Percentiles rank a stretch among this genome's conserved stretches.
These are phyloP conservation scores for Creolimax fragrantissima DNA, from an alignment of 78 protist species.

Conservation along the genomic window DNA sequence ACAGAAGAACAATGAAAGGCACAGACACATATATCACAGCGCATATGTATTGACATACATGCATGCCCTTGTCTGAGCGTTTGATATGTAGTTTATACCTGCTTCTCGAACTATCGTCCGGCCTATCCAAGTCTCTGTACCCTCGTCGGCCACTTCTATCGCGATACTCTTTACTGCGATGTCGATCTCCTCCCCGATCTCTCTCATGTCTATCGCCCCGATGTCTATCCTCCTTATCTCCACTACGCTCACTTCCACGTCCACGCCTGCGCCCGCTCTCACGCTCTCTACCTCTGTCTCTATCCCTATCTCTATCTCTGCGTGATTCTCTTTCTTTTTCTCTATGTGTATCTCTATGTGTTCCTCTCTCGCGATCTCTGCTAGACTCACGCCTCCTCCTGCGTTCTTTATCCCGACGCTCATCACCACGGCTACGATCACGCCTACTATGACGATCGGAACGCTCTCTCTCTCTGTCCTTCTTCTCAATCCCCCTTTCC, in stretches of 20 bases:
- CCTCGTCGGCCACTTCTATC: not conserved
- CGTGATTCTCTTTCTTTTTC: slow-evolving; percentile 2
- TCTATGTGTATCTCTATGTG: not conserved
- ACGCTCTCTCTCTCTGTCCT: not conserved
- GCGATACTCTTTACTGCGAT: not conserved
- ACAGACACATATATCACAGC: no score
- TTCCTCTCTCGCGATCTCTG: not conserved
- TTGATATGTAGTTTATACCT: not conserved
- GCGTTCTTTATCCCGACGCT: not conserved
- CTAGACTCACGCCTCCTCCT: not conserved
- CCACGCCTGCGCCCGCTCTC: no score
- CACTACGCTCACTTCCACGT: no score
- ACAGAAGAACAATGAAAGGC: no score
- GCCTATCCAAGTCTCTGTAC: not conserved
- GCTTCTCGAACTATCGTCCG: not conserved
- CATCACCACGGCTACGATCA: not conserved
- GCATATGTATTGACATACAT: no score
- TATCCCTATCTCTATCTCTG: not conserved
- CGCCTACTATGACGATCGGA: slow-evolving; percentile 12
- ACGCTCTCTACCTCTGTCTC: not conserved
- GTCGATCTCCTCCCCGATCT: not conserved
- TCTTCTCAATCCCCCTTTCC: not conserved
- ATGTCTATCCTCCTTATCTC: not conserved
- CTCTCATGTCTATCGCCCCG: not conserved
- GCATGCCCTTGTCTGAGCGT: no score